phyloP scores from a whole-genome alignment of 768 basidiomycete species.

The Mycena capillaripes region DNA sequence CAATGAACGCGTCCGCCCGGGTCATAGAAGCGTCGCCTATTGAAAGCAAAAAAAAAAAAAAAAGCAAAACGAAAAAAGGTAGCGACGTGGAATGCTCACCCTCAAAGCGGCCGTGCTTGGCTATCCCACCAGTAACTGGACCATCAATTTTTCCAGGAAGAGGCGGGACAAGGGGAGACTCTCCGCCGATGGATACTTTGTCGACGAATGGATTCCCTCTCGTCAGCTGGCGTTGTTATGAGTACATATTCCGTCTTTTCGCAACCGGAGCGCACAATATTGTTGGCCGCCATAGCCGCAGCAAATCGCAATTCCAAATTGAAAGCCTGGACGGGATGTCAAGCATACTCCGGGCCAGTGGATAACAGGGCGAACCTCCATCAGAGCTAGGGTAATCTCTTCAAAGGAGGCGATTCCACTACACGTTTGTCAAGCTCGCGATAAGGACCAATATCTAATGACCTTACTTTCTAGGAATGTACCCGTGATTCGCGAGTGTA shows the following conservation, averaged over 20 bases:
- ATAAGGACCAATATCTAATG: neutral
- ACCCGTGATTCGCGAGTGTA: conserved; percentile 34
- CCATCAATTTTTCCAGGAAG: conserved; percentile 32
- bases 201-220: conserved; percentile 33
- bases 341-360: neutral
- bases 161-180: conserved; percentile 27
- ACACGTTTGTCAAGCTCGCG: neutral
- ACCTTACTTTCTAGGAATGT: conserved; percentile 31
- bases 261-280: conserved; percentile 15
- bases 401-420: conserved; percentile 38
- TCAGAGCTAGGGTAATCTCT: conserved; percentile 30
- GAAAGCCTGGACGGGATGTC: conserved; percentile 18
- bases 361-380: conserved; percentile 27
- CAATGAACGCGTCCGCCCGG: conserved; percentile 35
- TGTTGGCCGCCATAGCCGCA: conserved; percentile 31
- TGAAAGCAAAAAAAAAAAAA: neutral
- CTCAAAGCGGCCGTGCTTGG: conserved; percentile 36
- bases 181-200: conserved; percentile 35
- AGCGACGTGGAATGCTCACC: conserved; percentile 1
- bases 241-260: neutral
- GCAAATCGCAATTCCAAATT: conserved; percentile 21
- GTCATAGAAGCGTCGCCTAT: conserved; percentile 35
- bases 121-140: conserved; percentile 33
- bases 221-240: conserved; percentile 17
- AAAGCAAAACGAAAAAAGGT: too few species aligned